Evolutionary conservation across 73 alveolate genomes (phyloP).

Genomic region (Paramecium sexaurelia): DNA sequence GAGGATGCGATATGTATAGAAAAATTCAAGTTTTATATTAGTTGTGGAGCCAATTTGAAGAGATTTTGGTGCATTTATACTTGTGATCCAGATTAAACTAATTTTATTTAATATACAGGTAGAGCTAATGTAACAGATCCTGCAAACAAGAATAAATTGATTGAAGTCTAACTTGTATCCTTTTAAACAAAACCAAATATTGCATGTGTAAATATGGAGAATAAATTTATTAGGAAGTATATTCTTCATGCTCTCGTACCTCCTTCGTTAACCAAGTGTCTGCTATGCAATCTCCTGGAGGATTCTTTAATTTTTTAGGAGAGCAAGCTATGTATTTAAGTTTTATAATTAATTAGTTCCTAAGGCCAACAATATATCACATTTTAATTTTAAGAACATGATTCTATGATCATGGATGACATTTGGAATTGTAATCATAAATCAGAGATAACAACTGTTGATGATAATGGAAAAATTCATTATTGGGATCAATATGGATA

Average conservation of each 20-base stretch:
- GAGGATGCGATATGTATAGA: conserved; percentile 73
- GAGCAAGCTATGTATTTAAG: conserved; percentile 66
- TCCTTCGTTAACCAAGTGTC: conserved; percentile 72
- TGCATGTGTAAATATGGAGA: conserved; percentile 54
- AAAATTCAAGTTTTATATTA: not conserved
- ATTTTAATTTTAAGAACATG: conserved; percentile 46
- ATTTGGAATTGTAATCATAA: conserved; percentile 35
- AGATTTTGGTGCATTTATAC: conserved; percentile 80
- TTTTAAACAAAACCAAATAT: conserved; percentile 57
- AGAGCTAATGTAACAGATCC: conserved; percentile 69
- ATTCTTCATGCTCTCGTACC: conserved; percentile 67
- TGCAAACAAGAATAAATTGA: conserved; percentile 42
- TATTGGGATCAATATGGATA: conserved; percentile 39
- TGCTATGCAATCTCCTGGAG: conserved; percentile 76
- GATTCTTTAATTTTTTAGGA: conserved; percentile 73
- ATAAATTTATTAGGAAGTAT: not conserved
- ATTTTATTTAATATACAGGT: conserved; percentile 59
- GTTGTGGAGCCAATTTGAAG: conserved; percentile 73
- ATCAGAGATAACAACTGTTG: not conserved
- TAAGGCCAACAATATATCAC: conserved; percentile 63
- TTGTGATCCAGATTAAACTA: conserved; percentile 73
- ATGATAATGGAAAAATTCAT: conserved; percentile 47
- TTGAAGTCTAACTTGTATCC: conserved; percentile 55
- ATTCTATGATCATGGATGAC: conserved; percentile 19
- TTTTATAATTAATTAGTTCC: not conserved